Base-by-base conservation (phyloP, 2,329 filamentous ascomycete genomes). In the Niveomyces coronatus region DNA sequence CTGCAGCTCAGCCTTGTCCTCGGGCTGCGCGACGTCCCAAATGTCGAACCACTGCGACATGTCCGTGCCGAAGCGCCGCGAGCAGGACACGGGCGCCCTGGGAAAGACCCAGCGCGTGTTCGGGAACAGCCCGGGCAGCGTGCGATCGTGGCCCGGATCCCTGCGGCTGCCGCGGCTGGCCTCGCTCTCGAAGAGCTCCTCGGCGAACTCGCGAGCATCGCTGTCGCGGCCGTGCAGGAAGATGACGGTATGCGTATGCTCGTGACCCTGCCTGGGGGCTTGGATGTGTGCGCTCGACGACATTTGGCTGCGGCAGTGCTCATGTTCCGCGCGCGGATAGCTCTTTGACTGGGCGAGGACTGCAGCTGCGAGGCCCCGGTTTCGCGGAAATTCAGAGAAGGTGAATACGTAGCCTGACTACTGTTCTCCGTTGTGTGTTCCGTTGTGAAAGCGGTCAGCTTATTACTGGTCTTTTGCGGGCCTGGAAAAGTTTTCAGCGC, bases 171-270 rank as follows among this genome's bases (percentile, higher is more conserved):
- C 18, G n/a, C 9, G 3, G n/a, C 28, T 38, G 13, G 22, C 36
- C 20, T 38, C 36, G 15, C 36, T 38, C n/a, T 38, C 60, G 17
- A 70, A 61, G 13, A 68, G 42, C 10, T 69, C 65, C 8, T 63
- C 48, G 1, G 62, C 58, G 41, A 72, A 68, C 34, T 70, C 65
- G n/a, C 51, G 49, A 0, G 64, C 65, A 16, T 53, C 48, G 47
- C 66, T 68, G 2, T 64, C 66, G 4, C 65, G 57, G 9, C 69
- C 68, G 41, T 72, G 68, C 1, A 71, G 57, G 8, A 72, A 49
- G 31, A 72, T 63, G 19, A 59, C 53, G 0, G 65, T 68, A 38
- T 68, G 61, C 6, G 15, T 19, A n/a, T 38, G 28, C 2, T 15
- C 3, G 9, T 31, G 36, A 16, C 29, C 29, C 3, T 4, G 16